Evolutionary conservation across 257 asterid species (phyloP).

Genomic region (Catharanthus roseus): DNA sequence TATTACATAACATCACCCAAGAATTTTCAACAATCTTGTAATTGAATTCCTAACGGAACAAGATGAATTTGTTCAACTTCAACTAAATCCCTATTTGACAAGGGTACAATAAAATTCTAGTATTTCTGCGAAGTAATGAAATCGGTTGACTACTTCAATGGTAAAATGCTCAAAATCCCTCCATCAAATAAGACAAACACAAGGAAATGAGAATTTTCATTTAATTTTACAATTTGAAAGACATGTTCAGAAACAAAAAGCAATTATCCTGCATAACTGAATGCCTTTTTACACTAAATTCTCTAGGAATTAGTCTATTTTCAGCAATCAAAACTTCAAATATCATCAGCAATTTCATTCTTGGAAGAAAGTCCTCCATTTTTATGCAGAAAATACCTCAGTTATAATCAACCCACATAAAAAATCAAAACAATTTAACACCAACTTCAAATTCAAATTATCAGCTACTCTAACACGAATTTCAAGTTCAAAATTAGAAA

Average conservation of each 20-base stretch:
- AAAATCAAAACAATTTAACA: too few relatives aligned
- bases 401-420: too few relatives aligned
- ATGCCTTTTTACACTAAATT: constrained; percentile 17
- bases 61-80: too few relatives aligned
- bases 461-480: too few relatives aligned
- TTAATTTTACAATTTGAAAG: constrained; percentile 34
- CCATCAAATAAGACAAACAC: neutral
- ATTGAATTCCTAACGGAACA: too few relatives aligned
- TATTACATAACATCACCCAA: neutral
- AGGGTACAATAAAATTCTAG: neutral
- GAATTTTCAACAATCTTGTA: neutral
- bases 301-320: constrained; percentile 26
- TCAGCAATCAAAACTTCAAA: too few relatives aligned
- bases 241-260: constrained; percentile 22
- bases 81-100: neutral
- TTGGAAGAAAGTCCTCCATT: too few relatives aligned
- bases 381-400: too few relatives aligned
- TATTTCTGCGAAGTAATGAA: neutral
- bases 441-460: too few relatives aligned
- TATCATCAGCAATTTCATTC: too few relatives aligned
- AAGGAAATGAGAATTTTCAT: constrained; percentile 9
- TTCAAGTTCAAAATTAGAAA: too few relatives aligned
- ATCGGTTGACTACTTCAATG: neutral
- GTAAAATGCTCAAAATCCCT: neutral
- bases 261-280: constrained; percentile 22